A percentile compares a stretch with the other conserved stretches of the same genome.
Evolutionary conservation across 2,329 filamentous ascomycete species (phyloP).

Genomic region (Hymenoscyphus scutula): DNA sequence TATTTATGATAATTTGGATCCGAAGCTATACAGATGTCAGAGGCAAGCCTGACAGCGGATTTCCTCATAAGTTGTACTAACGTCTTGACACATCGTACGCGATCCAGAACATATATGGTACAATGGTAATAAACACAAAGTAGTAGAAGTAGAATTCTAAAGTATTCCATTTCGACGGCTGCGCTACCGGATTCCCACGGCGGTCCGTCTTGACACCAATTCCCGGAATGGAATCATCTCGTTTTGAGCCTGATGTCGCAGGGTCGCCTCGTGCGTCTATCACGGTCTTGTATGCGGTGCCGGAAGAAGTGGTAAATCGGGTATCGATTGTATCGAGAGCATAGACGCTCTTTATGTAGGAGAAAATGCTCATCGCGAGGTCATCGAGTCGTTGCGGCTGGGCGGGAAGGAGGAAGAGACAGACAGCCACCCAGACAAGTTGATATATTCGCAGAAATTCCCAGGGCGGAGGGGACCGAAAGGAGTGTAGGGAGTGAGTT

Average conservation of each 20-base stretch:
- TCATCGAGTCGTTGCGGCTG: slow-evolving; percentile 24
- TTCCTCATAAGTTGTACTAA: slow-evolving; percentile 43
- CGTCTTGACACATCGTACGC: slow-evolving; percentile 81
- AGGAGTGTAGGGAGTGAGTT: not conserved
- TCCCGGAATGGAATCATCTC: slow-evolving; percentile 31
- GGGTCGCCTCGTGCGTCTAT: slow-evolving; percentile 50
- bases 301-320: slow-evolving; percentile 69
- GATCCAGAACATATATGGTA: slow-evolving; percentile 91
- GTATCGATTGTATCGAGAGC: slow-evolving; percentile 67
- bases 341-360: slow-evolving; percentile 55
- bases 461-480: not conserved
- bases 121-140: slow-evolving; percentile 58
- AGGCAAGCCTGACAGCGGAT: not conserved
- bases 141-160: slow-evolving; percentile 85
- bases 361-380: slow-evolving; percentile 35
- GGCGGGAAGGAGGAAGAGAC: not conserved
- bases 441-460: slow-evolving; percentile 1
- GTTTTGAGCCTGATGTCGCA: slow-evolving; percentile 35
- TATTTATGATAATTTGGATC: slow-evolving; percentile 80
- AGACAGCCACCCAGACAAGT: not conserved
- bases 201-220: slow-evolving; percentile 38
- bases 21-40: slow-evolving; percentile 53
- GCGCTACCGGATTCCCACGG: slow-evolving; percentile 45
- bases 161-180: slow-evolving; percentile 78
- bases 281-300: slow-evolving; percentile 61